Evolutionary conservation across 1,284 basidiomycete species (phyloP), one percentile per base, ranked within the genome.

Genomic region (Pseudozyma tsukubaensis): DNA sequence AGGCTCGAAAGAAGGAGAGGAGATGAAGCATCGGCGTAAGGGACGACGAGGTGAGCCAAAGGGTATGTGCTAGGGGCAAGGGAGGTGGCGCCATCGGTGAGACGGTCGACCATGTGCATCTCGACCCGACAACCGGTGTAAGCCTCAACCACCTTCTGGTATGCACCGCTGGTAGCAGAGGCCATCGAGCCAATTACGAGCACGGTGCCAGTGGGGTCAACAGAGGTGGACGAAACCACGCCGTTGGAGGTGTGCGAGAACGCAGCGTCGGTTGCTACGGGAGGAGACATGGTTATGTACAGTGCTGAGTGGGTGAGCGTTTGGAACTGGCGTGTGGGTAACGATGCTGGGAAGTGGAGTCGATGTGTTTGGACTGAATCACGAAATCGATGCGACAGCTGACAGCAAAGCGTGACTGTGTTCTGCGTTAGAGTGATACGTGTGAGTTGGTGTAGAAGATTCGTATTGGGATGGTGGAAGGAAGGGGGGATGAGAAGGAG

Each of bases 21-120:
- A 18, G 76, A 76, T 5, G 70, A 51, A 1, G 70, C 71, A n/a
- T 76, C 77, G 0, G 69, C 53, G 37, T 66, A 72, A 13, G 76
- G 68, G 1, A 76, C 65, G 21, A 77, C 58, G 18, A 81, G 63
- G 37, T 77, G 70, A 8, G 69, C 80, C 14, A 59, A 32, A 5
- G 78, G 73, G 44, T 76, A 80, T 4, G 69, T 65, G 34, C 53
- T 49, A 16, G 73, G 56, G 6, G 62, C 32, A 13, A 80, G 77
- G 37, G 63, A 37, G 9, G 76, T 78, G 18, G 68, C 79, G 1
- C 65, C 77, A 19, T 83, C 80, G 14, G 80, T 83, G 42, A 84
- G 59, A 11, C 83, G 79, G 53, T 84, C 83, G 24, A 79, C 68
- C 82, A 84, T 83, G 58, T 84, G 73, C 71, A 83, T 83, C 55